Percentiles rank a stretch among this genome's conserved stretches.
Evolutionary conservation across 495 filamentous ascomycete species (phyloP).

Genomic region (Penicillium cosmopolitanum): DNA sequence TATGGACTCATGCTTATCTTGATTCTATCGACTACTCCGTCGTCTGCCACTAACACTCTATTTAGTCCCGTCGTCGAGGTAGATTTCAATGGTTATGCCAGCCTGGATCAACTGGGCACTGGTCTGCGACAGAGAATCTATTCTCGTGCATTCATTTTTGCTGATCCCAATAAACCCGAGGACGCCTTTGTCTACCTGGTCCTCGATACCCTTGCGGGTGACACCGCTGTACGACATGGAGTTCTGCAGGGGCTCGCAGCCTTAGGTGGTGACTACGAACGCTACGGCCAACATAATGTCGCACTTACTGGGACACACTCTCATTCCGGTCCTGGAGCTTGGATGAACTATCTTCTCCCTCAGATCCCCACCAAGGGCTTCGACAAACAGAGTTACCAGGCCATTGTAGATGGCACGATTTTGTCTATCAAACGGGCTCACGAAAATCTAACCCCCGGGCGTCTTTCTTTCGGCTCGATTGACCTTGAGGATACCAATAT

Average conservation of each 20-base stretch:
- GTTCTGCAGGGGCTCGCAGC: slow-evolving; percentile 71
- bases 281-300: slow-evolving; percentile 83
- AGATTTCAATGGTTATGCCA: slow-evolving; percentile 92
- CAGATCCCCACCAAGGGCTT: slow-evolving; percentile 93
- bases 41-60: not conserved
- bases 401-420: slow-evolving; percentile 86
- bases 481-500: slow-evolving; percentile 81
- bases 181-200: slow-evolving; percentile 89
- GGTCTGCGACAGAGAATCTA: slow-evolving; percentile 89
- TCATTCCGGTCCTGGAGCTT: slow-evolving; percentile 89
- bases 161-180: slow-evolving; percentile 61
- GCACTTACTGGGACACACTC: slow-evolving; percentile 94
- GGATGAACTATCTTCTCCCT: slow-evolving; percentile 94
- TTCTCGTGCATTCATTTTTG: slow-evolving; percentile 90
- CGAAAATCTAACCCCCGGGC: slow-evolving; percentile 69
- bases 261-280: slow-evolving; percentile 68
- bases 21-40: too few species aligned
- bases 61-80: slow-evolving; percentile 81
- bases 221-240: slow-evolving; percentile 87
- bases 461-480: slow-evolving; percentile 73
- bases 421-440: slow-evolving; percentile 84
- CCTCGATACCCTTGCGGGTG: slow-evolving; percentile 84
- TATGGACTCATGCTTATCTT: slow-evolving; percentile 35
- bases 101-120: slow-evolving; percentile 80
- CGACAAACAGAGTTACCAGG: slow-evolving; percentile 83